Base-by-base conservation (phyloP, 257 asterid species). In the Jacaranda mimosifolia region DNA sequence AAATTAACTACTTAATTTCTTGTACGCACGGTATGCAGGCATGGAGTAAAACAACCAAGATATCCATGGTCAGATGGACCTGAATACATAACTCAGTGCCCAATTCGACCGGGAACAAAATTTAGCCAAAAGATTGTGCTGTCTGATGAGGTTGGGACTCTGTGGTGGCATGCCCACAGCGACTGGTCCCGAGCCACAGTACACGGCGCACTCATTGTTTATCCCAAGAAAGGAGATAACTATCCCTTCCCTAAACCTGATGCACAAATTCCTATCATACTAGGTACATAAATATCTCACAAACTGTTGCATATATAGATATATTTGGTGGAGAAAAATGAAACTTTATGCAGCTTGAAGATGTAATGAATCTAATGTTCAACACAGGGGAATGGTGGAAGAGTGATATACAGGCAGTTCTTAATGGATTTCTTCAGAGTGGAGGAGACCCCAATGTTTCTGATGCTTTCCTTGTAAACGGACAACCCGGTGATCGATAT, bases 141-240 rank as follows among this genome's bases (percentile, higher is more conserved):
- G 12, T 83, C 91, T 0, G 87, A 86, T 6, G 94, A 89, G 73
- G 74, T 81, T 17, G 94, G 94, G 46, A 89, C 94, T 2, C 14
- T 89, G 6, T 89, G 90, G 92, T 89, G 94, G 94, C 94, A 89
- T 42, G 94, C 92, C 13, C 94, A 89, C 11, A 86, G 86, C 46
- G 87, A 83, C 5, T 89, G 90, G 92, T 81, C 83, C 0, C 76
- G 94, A 19, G 85, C 89, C 11, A 87, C 88, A 3, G 91, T 87
- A 0, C 83, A 87, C 5, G 92, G 94, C 46, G 87, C 89, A 3
- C 79, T 87, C 36, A 59, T 87, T 7, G 70, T 89, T 4, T 78
- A 72, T 4, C 89, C 94, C 6, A 38, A 56, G 48, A 70, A 56
- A 13, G 81, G 82, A 14, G 68, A 77, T 2, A 21, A 17, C 2